Evolutionary conservation across 495 filamentous ascomycete species (phyloP), one percentile per base, ranked within the genome.

Genomic region (Penicillium herquei): DNA sequence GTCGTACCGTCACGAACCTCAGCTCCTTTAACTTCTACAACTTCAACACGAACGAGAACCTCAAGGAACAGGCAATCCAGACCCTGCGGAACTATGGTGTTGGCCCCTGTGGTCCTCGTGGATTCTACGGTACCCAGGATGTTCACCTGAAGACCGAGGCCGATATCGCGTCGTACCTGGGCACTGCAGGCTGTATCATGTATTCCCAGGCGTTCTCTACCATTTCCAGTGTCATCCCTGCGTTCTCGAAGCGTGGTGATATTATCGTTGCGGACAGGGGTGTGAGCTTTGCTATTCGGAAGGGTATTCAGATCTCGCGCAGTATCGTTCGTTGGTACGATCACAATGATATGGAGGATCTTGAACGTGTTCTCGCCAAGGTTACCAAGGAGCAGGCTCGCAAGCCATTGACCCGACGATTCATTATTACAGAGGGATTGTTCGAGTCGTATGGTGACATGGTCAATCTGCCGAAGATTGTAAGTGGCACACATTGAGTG

Each of bases 111-210:
- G 92, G 92, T 34, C 94, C 94, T 3, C 93, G 94, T 12, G 91
- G 93, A 35, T 99, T 99, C 75, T 99, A 99, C 75, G 94, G 92
- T 50, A 98, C 90, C 21, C 95, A 99, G 67, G 94, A 99, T 74
- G 92, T 99, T 16, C 95, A 99, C 71, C 91, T 97, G 84, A 91
- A 93, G 76, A 90, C 89, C 2, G 95, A 99, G 70, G 87, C 89
- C 39, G 92, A 99, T 70, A 91, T 99, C 67, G 91, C 94, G 3
- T 80, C 86, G 17, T 94, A 89, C 70, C 71, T 99, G 12, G 94
- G 94, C 8, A 87, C 88, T 14, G 82, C 91, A 34, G 86, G 86
- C 34, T 94, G 91, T 67, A 97, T 99, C 56, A 81, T 98, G 44
- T 98, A 99, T 69, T 86, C 94, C 0, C 94, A 99, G 64, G 87